Evolutionary conservation across 164 flowering plant genomes (phyloP).

Genomic region (Protea cynaroides): DNA sequence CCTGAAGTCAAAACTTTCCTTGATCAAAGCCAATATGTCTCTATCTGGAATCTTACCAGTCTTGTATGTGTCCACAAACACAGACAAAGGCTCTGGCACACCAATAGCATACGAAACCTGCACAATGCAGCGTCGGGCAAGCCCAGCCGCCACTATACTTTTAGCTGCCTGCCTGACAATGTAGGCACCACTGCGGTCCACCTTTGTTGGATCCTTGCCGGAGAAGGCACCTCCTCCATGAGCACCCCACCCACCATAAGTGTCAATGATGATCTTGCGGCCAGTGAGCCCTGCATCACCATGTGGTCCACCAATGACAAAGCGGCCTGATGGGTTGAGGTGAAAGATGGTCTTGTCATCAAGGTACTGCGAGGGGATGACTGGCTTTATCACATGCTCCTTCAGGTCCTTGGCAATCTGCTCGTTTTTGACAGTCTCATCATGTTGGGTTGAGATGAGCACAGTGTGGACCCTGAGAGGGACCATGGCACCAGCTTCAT

Average conservation of each 20-base stretch:
- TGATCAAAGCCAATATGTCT: constrained; percentile 45
- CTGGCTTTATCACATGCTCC: constrained; percentile 60
- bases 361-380: constrained; percentile 47
- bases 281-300: constrained; percentile 78
- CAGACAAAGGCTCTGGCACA: constrained; percentile 60
- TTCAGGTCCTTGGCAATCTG: constrained; percentile 53
- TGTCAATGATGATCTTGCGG: constrained; percentile 61
- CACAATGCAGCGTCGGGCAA: constrained; percentile 65
- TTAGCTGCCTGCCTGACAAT: constrained; percentile 70
- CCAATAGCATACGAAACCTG: constrained; percentile 76
- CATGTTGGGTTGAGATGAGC: constrained; percentile 75
- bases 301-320: constrained; percentile 69
- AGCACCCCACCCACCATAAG: constrained; percentile 67
- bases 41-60: constrained; percentile 61
- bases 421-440: constrained; percentile 64
- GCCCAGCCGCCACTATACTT: constrained; percentile 62
- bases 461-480: constrained; percentile 63
- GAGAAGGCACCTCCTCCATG: constrained; percentile 77
- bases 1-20: constrained; percentile 64
- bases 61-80: constrained; percentile 54
- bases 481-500: constrained; percentile 63
- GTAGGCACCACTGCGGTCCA: constrained; percentile 71
- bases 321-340: constrained; percentile 66
- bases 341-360: constrained; percentile 74
- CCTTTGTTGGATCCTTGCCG: constrained; percentile 65